Evolutionary conservation across 306 rosid genomes (phyloP).

Genomic region (Pachyrhizus erosus): DNA sequence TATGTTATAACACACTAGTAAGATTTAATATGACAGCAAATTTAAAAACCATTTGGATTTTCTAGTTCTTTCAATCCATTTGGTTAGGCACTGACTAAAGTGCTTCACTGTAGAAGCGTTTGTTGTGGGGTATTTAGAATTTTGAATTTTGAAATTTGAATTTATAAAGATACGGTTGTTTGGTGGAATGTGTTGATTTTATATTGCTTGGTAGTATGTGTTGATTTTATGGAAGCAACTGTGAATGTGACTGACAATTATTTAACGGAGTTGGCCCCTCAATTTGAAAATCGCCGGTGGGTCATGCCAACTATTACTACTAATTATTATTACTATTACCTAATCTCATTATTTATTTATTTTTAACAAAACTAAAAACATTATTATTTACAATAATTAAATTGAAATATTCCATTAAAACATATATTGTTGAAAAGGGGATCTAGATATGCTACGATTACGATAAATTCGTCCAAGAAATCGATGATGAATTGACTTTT

Average conservation of each 20-base stretch:
- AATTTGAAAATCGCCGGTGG: constrained; percentile 7
- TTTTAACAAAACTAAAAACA: too few relatives aligned
- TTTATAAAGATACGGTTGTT: neutral
- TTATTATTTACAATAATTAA: too few relatives aligned
- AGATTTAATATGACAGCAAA: too few relatives aligned
- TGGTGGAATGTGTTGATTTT: neutral
- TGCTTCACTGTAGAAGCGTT: too few relatives aligned
- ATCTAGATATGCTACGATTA: neutral
- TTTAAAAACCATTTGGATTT: too few relatives aligned
- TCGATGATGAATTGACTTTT: neutral
- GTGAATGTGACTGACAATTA: neutral
- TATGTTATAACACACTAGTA: too few relatives aligned
- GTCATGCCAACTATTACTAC: neutral
- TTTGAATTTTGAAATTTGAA: constrained; percentile 11
- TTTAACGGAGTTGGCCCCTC: constrained; percentile 15
- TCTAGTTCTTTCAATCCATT: too few relatives aligned
- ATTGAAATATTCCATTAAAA: too few relatives aligned
- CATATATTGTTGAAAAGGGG: neutral
- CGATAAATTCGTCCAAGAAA: too few relatives aligned
- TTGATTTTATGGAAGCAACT: neutral
- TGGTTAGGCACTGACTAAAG: too few relatives aligned
- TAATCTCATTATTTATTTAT: too few relatives aligned
- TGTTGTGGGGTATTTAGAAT: neutral
- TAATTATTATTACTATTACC: neutral
- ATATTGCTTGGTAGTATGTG: constrained; percentile 11